Evolutionary conservation across 2,329 filamentous ascomycete species (phyloP), one percentile per base, ranked within the genome.

Genomic region (Coleophoma eucalyptorum): DNA sequence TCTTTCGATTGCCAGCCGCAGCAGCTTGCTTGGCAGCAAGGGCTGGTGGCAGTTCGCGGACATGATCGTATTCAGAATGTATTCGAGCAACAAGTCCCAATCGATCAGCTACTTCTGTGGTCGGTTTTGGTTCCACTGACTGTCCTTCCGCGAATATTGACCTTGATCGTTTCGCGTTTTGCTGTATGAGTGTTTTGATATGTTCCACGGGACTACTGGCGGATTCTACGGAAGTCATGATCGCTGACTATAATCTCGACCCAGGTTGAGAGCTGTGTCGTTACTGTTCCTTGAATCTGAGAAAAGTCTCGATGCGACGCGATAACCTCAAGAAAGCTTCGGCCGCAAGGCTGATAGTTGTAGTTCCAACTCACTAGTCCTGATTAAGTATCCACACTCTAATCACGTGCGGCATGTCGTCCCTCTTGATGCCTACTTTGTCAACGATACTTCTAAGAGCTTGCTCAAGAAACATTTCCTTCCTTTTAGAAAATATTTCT

Each of bases 11-110:
- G 8, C 77, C 79, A n/a, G 81, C 72, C 35, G 80, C 78, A 61
- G 76, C 81, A 13, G 87, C 86, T 68, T 92, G 87, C 66, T 92
- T 94, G 19, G 89, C 86, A 34, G 89, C 89, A 18, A 97, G 78
- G 1, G 82, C 82, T 19, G 86, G 81, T 5, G 92, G 92, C 3
- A 97, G 78, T 55, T 87, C 86, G 65, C 84, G 82, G 19, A 94
- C 86, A 63, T 85, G 76, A 60, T 84, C 80, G 69, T 96, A 97
- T 72, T 97, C 91, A 52, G 49, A 68, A 58, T 58, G 72, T 51
- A 64, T 56, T 54, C 64, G 55, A 53, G 64, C 56, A 32, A 59
- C 58, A 40, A 64, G 55, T 20, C 51, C 57, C n/a, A 65, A 43
- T 43, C 53, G 56, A 43, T 64, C 62, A 50, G 64, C 63, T 37